Base-by-base conservation (phyloP, 2,329 filamentous ascomycete genomes). In the Ceratocystiopsis sp. region DNA sequence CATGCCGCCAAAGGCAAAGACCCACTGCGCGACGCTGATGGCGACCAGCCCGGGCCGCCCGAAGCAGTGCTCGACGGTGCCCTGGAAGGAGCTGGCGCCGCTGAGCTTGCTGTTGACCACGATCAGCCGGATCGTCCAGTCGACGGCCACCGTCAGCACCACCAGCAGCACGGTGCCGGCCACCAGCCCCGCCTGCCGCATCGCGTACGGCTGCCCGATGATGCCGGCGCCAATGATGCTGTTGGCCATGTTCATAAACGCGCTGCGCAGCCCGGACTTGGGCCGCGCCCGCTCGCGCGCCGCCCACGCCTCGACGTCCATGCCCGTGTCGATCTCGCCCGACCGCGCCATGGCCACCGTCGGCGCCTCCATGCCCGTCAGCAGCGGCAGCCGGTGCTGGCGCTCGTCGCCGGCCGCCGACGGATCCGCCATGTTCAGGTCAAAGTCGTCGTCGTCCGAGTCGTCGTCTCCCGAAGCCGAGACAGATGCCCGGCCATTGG, bases 201-300 rank as follows among this genome's bases (percentile, higher is more conserved):
- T 80, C n/a, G 91, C 91, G 62, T 96, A 98, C 13, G 91, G 87
- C 62, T 98, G 91, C 4, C 84, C 76, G 54, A 80, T 80, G 59
- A 80, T 80, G 42, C 77, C 76, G 2, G 77, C 78, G 35, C 77
- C 78, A 52, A 98, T 95, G 59, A 98, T 98, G 54, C 84, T 93
- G 65, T 98, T 98, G 49, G 91, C 89, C 91, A 98, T 98, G 63
- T 98, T 98, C 86, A 96, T 94, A 53, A 98, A 96, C 3, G 91
- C 89, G 57, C 81, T 84, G 48, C 73, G 70, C 63, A 96, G 71
- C 6, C 82, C 81, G 45, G 84, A 93, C 63, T 89, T 89, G 39
- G 89, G 86, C 45, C 87, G 71, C 36, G 56, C 55, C 44, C 68
- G 66, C 56, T 78, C 73, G 33, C 65, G 62, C 52, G 71, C 67